phyloP scores from a whole-genome alignment of 2,329 filamentous ascomycete species.

The Canariomyces notabilis region DNA sequence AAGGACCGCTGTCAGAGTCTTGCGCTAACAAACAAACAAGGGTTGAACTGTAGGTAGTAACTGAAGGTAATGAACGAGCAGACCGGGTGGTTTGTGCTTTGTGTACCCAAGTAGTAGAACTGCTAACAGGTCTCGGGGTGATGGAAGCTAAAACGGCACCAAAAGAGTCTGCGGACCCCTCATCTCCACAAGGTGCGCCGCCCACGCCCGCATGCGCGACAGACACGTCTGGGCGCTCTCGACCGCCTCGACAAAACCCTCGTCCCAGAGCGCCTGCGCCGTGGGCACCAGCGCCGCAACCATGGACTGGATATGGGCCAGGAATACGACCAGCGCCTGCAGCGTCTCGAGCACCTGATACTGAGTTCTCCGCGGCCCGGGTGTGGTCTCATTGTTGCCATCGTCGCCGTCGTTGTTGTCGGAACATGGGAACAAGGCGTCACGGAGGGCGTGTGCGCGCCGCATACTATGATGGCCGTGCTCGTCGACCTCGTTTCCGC shows the following conservation, averaged over 20 bases:
- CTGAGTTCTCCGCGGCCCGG: neutral
- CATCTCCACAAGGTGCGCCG: conserved; percentile 31
- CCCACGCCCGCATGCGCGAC: conserved; percentile 30
- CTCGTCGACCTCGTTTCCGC: conserved; percentile 24
- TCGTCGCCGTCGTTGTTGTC: conserved; percentile 1
- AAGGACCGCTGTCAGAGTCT: too few relatives aligned
- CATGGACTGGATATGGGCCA: conserved; percentile 29
- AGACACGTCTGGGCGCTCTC: conserved; percentile 21
- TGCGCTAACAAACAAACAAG: too few relatives aligned
- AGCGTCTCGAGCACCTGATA: conserved; percentile 28
- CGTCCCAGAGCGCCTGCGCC: conserved; percentile 33
- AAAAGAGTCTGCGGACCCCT: conserved; percentile 32
- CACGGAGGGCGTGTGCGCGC: conserved; percentile 23
- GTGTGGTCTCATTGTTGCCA: too few relatives aligned
- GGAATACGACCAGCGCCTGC: conserved; percentile 30
- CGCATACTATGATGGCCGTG: conserved; percentile 24
- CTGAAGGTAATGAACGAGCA: too few relatives aligned
- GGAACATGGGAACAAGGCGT: conserved; percentile 26
- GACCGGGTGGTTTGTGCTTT: too few relatives aligned
- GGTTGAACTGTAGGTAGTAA: too few relatives aligned
- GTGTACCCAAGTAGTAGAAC: too few relatives aligned
- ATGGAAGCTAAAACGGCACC: conserved; percentile 28
- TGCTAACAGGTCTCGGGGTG: too few relatives aligned
- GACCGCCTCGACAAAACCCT: conserved; percentile 29
- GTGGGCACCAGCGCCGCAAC: conserved; percentile 30